phyloP scores from a whole-genome alignment of 768 basidiomycete species.

The Pseudohyphozyma bogoriensis region DNA sequence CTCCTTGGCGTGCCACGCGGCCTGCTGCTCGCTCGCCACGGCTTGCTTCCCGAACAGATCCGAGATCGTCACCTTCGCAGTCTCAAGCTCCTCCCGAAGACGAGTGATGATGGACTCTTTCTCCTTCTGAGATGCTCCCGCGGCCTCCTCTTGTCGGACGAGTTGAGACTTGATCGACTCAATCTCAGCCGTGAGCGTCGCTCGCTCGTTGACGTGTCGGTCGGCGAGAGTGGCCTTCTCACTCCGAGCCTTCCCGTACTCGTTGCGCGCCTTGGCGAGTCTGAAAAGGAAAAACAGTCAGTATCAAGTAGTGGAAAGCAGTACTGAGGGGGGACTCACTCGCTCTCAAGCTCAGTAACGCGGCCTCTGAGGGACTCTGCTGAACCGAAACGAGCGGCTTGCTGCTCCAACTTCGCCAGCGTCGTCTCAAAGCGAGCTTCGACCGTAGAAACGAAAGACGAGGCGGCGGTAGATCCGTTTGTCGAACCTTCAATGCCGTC shows the following conservation, averaged over 20 bases:
- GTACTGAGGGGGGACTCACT: not conserved
- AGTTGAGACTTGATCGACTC: not conserved
- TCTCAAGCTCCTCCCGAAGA: not conserved
- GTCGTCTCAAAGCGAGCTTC: conserved; percentile 3
- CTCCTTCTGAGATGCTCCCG: not conserved
- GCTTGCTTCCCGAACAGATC: not conserved
- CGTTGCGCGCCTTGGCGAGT: conserved; percentile 11
- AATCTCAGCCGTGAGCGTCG: not conserved
- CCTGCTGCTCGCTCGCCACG: not conserved
- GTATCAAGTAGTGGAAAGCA: too few species aligned
- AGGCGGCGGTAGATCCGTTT: not conserved
- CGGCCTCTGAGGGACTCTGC: not conserved
- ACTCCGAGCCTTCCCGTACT: conserved; percentile 6
- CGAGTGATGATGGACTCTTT: not conserved
- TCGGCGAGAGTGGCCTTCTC: conserved; percentile 10
- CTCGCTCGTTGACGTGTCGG: conserved; percentile 8
- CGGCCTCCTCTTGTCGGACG: not conserved
- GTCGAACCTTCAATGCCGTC: not conserved
- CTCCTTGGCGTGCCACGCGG: not conserved
- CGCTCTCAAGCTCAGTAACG: conserved; percentile 3
- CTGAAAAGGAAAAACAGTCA: not conserved
- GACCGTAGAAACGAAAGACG: not conserved
- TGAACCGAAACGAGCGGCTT: not conserved
- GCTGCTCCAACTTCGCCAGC: not conserved
- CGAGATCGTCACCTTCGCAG: not conserved